These are phyloP conservation scores for Notholithocarpus densiflorus DNA, from an alignment of 306 rosid species.

Conservation along the genomic window DNA sequence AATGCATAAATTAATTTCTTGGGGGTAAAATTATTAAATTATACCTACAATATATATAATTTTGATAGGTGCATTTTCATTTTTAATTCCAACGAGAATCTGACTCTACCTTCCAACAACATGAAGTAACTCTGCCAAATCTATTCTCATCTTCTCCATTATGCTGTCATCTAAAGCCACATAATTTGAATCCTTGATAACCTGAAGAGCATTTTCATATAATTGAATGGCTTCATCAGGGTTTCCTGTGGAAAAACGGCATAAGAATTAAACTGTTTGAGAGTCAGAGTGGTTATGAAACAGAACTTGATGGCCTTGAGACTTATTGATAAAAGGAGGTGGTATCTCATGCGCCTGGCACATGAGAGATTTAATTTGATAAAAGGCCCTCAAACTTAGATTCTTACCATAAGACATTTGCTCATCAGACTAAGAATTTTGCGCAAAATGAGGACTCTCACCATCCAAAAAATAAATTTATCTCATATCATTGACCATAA, in stretches of 20 bases:
- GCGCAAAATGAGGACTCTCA: not conserved
- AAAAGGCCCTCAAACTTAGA: not conserved
- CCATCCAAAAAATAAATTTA: not conserved
- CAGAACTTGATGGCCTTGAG: not conserved
- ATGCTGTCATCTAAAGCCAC: conserved; percentile 61
- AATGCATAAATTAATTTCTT: not conserved
- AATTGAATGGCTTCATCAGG: conserved; percentile 72
- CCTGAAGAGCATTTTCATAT: conserved; percentile 59
- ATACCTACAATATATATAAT: not conserved
- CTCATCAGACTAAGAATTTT: not conserved
- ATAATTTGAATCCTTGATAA: conserved; percentile 65
- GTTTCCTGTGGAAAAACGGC: conserved; percentile 51
- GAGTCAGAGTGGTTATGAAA: not conserved
- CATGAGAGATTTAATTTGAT: no score
- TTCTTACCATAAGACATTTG: not conserved
- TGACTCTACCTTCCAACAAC: conserved; percentile 64
- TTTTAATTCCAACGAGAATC: conserved; percentile 15
- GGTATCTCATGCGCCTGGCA: no score
- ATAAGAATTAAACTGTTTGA: conserved; percentile 3
- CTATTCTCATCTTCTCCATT: conserved; percentile 81
- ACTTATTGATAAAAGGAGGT: not conserved
- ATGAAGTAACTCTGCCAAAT: conserved; percentile 85
- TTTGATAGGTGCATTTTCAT: not conserved
- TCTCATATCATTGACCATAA: not conserved
- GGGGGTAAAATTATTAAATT: not conserved